phyloP scores from a whole-genome alignment of 2,329 filamentous ascomycete species.

The Fusarium bulbicola region DNA sequence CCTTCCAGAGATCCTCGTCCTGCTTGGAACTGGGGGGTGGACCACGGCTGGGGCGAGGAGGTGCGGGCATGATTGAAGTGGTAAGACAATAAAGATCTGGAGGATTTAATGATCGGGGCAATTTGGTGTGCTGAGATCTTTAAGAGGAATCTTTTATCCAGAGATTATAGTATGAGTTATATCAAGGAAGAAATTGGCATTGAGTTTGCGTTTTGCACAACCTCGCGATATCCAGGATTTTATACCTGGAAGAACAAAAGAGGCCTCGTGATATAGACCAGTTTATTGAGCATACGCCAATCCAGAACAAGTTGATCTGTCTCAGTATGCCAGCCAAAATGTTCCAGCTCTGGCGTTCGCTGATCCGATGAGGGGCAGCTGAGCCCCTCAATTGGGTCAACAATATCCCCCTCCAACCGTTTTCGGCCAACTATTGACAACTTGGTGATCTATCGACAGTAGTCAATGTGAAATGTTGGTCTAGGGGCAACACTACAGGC shows the following conservation, averaged over 20 bases:
- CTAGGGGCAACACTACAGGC: background rate
- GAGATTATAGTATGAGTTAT: too few relatives aligned
- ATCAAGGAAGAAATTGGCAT: too few relatives aligned
- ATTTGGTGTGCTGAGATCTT: too few relatives aligned
- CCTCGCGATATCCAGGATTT: background rate
- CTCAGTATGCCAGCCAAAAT: background rate
- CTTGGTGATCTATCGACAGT: background rate
- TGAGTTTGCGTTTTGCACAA: too few relatives aligned
- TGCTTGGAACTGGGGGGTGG: background rate
- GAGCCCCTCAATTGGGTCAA: background rate
- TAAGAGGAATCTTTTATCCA: too few relatives aligned
- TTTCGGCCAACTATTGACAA: background rate
- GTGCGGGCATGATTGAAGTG: background rate
- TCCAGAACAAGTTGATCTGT: background rate
- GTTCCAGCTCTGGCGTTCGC: background rate
- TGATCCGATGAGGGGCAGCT: background rate
- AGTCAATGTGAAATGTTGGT: background rate
- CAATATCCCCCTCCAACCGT: background rate
- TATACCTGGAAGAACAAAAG: background rate
- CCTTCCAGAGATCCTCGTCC: background rate
- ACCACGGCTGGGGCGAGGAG: background rate
- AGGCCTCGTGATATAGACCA: background rate
- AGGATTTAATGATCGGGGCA: fast-evolving
- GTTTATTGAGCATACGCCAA: too few relatives aligned
- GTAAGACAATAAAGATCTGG: fast-evolving